These are phyloP conservation scores for Cinchona pubescens DNA, from an alignment of 257 asterid species.

Conservation along the genomic window DNA sequence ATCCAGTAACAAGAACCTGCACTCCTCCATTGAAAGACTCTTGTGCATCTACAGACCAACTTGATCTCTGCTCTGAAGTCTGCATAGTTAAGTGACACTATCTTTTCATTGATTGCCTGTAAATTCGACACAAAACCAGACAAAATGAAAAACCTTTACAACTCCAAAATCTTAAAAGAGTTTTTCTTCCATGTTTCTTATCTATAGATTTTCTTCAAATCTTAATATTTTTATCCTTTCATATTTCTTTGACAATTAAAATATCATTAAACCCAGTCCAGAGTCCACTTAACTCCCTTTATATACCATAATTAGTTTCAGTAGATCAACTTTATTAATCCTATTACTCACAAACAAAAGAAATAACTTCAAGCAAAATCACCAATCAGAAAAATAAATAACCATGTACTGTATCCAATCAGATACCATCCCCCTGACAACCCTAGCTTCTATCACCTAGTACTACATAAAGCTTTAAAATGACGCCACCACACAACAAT, in stretches of 20 bases:
- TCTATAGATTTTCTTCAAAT: not conserved
- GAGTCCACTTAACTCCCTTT: not conserved
- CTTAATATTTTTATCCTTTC: not conserved
- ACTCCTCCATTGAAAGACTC: constrained; percentile 80
- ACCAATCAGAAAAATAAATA: not conserved
- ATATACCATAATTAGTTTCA: not conserved
- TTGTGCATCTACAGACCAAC: constrained; percentile 81
- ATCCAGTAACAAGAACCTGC: constrained; percentile 86
- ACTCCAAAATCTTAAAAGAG: not conserved
- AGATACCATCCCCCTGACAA: not conserved
- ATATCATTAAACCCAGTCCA: not conserved
- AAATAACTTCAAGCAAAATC: not conserved
- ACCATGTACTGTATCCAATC: not conserved
- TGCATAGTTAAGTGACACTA: constrained; percentile 65
- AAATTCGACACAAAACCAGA: constrained; percentile 17
- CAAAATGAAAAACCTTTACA: constrained; percentile 3
- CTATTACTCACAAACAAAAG: not conserved
- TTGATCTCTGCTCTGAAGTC: constrained; percentile 65
- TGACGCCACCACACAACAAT: not conserved
- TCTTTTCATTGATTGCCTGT: constrained; percentile 84
- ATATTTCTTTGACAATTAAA: not conserved
- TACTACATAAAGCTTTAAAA: not conserved
- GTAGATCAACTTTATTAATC: not conserved
- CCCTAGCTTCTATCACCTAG: not conserved
- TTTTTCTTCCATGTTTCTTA: not conserved